These are phyloP conservation scores for Acer saccharum DNA, from an alignment of 345 rosid genomes.

Conservation along the genomic window DNA sequence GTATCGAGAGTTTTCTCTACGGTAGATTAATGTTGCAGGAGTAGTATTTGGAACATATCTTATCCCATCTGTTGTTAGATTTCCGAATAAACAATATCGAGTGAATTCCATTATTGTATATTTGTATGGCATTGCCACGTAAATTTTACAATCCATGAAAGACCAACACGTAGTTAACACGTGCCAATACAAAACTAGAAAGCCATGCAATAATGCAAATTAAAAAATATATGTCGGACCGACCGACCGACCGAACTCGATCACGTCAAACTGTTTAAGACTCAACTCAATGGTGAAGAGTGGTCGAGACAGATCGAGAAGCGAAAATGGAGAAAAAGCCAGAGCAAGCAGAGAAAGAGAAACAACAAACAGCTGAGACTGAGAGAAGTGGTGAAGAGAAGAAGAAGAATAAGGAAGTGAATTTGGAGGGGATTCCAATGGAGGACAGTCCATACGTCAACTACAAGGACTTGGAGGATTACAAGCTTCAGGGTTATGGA, in stretches of 20 bases:
- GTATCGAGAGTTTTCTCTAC: no score
- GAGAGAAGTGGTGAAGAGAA: constrained; percentile 13
- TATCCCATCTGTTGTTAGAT: no score
- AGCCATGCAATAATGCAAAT: background rate
- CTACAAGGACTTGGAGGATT: constrained; percentile 47
- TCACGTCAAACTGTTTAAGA: background rate
- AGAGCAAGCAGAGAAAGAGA: background rate
- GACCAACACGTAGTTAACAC: constrained; percentile 22
- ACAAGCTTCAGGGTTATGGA: constrained; percentile 57
- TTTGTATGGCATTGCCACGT: no score
- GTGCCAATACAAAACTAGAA: constrained; percentile 11
- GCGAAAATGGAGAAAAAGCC: constrained; percentile 18
- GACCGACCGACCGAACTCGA: background rate
- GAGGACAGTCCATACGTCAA: constrained; percentile 45
- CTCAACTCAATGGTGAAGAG: background rate
- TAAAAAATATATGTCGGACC: background rate
- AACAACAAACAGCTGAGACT: background rate
- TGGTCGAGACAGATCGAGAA: background rate
- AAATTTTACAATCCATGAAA: background rate
- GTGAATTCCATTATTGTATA: no score
- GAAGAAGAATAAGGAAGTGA: background rate
- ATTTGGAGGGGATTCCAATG: constrained; percentile 29
- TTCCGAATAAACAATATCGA: no score
- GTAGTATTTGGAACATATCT: no score
- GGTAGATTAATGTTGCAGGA: no score